Evolutionary conservation across 192 early-diverging fungal species (phyloP).

Genomic region (Umbelopsis isabellina): DNA sequence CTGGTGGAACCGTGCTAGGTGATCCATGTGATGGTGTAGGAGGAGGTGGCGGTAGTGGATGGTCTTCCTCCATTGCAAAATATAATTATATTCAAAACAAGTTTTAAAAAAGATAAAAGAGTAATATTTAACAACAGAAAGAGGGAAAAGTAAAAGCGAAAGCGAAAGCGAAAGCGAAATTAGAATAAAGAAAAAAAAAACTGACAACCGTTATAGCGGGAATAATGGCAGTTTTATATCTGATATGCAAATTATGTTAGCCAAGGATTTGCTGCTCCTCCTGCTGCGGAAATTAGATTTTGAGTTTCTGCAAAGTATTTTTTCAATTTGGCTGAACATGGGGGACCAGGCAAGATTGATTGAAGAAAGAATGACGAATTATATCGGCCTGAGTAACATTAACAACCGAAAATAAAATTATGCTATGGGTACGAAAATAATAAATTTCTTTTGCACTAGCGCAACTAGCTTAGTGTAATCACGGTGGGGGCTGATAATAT

Average conservation of each 20-base stretch:
- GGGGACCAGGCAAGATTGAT: neutral
- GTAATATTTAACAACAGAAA: neutral
- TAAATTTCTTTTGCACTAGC: neutral
- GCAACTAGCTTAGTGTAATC: too few relatives aligned
- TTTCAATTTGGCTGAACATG: slow-evolving; percentile 9
- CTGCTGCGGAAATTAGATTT: too few relatives aligned
- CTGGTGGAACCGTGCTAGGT: neutral
- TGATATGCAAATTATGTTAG: too few relatives aligned
- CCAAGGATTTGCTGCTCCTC: too few relatives aligned
- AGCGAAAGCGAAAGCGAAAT: neutral
- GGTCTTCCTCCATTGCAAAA: slow-evolving; percentile 8
- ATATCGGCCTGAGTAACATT: slow-evolving; percentile 4
- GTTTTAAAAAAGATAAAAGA: neutral
- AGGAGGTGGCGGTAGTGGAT: slow-evolving; percentile 1
- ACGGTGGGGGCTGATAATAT: too few relatives aligned
- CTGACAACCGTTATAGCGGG: too few relatives aligned
- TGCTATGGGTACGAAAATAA: neutral
- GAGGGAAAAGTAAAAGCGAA: neutral
- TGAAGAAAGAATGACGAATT: slow-evolving; percentile 17
- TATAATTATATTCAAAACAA: slow-evolving; percentile 2
- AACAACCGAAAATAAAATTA: neutral
- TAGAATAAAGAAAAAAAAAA: neutral
- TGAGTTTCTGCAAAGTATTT: neutral
- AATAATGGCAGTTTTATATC: too few relatives aligned
- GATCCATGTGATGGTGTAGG: neutral